Conservation (phyloP, 2,329 filamentous ascomycete genomes). For the Aspergillus pseudoterreus region DNA sequence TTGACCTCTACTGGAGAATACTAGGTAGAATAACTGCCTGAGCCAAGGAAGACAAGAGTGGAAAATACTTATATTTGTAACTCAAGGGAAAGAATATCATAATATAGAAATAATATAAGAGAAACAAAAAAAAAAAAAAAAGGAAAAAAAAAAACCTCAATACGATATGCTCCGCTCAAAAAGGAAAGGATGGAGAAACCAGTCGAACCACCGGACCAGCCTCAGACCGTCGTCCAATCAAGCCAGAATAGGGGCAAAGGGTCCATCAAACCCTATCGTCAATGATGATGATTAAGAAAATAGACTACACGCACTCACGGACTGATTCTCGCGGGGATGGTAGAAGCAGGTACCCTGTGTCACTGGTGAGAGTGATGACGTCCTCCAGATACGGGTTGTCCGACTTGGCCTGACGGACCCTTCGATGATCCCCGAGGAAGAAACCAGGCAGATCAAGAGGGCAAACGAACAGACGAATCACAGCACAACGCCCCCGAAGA, state of each 20-base stretch:
- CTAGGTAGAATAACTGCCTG: neutral
- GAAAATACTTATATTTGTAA: neutral
- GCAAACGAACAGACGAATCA: neutral
- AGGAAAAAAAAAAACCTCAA: neutral
- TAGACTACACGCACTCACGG: neutral
- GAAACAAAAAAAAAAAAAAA: neutral
- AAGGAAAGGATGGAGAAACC: neutral
- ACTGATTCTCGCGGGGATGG: slow-evolving; percentile 11
- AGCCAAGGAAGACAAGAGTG: neutral
- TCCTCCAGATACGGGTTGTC: slow-evolving; percentile 5
- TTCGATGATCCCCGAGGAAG: neutral
- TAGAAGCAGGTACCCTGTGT: slow-evolving; percentile 23
- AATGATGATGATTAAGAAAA: slow-evolving; percentile 10
- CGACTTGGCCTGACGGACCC: neutral
- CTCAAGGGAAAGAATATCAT: neutral
- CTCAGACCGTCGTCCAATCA: neutral
- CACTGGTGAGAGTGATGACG: slow-evolving; percentile 14
- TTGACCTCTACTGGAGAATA: neutral
- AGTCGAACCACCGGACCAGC: neutral
- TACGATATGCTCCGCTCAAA: neutral
- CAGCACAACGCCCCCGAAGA: neutral
- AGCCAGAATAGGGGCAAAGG: neutral
- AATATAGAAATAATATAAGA: neutral
- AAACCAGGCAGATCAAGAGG: neutral
- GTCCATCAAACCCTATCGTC: neutral